Conservation (phyloP, 2,329 filamentous ascomycete species). For the Colletotrichum horii region DNA sequence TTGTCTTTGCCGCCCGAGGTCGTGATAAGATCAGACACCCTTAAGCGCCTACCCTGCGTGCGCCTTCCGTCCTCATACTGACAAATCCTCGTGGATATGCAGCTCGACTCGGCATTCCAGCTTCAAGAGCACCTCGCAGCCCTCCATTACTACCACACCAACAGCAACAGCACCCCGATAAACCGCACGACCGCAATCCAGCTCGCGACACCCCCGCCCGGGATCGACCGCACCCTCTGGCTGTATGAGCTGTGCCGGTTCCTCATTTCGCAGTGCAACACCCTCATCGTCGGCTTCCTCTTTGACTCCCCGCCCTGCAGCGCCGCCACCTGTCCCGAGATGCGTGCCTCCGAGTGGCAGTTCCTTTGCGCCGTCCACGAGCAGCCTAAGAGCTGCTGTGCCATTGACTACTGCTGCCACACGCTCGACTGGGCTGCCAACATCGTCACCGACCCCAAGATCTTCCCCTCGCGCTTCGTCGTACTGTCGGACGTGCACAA, state of each 20-base stretch:
- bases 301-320: slow-evolving; percentile 91
- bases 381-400: slow-evolving; percentile 94
- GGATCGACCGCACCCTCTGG: slow-evolving; percentile 89
- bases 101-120: slow-evolving; percentile 98
- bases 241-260: slow-evolving; percentile 98
- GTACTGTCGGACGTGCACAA: slow-evolving; percentile 61
- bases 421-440: slow-evolving; percentile 98
- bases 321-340: slow-evolving; percentile 88
- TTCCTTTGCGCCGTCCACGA: slow-evolving; percentile 98
- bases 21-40: neutral
- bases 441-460: slow-evolving; percentile 90
- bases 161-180: slow-evolving; percentile 71
- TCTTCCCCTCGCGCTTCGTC: slow-evolving; percentile 86
- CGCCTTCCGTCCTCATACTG: neutral
- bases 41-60: neutral
- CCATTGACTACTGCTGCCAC: slow-evolving; percentile 98
- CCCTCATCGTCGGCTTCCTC: slow-evolving; percentile 89
- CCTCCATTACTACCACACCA: slow-evolving; percentile 82
- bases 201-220: slow-evolving; percentile 80
- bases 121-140: slow-evolving; percentile 96
- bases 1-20: slow-evolving; percentile 31
- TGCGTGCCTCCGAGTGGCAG: slow-evolving; percentile 99
- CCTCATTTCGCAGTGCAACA: slow-evolving; percentile 92
- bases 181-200: slow-evolving; percentile 75
- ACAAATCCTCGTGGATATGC: slow-evolving; percentile 13